Evolutionary conservation across 148 eudicot genomes (phyloP), one percentile per base, ranked within the genome.

Genomic region (Chenopodium suecicum): DNA sequence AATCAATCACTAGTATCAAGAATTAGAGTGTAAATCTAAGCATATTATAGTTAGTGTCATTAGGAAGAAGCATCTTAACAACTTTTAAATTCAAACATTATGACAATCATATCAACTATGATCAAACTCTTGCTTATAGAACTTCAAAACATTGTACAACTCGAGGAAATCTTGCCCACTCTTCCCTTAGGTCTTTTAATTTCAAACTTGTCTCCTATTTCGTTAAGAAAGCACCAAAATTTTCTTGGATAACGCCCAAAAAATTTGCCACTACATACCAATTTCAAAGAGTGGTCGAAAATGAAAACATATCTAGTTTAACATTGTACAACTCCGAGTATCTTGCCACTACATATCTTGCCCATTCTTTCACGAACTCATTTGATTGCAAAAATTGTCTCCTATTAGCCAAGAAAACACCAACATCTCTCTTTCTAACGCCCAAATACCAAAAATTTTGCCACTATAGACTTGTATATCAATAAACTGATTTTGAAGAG

Each of bases 11-110:
- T 44, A 48, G 10, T 11, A 19, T 25, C 22, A 4, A 41, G 56
- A 47, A 14, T 41, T 16, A 10, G 16, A 66, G 69, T 56, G 32
- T 34, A 4, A 77, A 20, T 9, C 19, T n/a, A 77, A 20, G 14
- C 9, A 32, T 6, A 22, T 14, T 31, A 27, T 12, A 10, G 16
- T 27, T 76, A 4, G 20, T 60, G 27, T 62, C 58, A 34, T 17
- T 9, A 37, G 47, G 70, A 48, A 37, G 85, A 78, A 66, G 60
- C 16, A 50, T 82, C 80, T 56, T n/a, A 71, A 20, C 1, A 66
- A 66, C 7, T 20, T 62, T 9, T 2, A 27, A 66, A 67, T 27
- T 34, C 6, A 12, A 27, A 27, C 37, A 11, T 31, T 31, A 31
- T 67, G 34, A 27, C 17, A 67, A 67, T 27, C 70, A 67, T 67